A percentile compares a stretch with the other conserved stretches of the same genome.
These are phyloP conservation scores for Yamadazyma siamensis DNA, from an alignment of 1,139 yeast species.

Conservation along the genomic window DNA sequence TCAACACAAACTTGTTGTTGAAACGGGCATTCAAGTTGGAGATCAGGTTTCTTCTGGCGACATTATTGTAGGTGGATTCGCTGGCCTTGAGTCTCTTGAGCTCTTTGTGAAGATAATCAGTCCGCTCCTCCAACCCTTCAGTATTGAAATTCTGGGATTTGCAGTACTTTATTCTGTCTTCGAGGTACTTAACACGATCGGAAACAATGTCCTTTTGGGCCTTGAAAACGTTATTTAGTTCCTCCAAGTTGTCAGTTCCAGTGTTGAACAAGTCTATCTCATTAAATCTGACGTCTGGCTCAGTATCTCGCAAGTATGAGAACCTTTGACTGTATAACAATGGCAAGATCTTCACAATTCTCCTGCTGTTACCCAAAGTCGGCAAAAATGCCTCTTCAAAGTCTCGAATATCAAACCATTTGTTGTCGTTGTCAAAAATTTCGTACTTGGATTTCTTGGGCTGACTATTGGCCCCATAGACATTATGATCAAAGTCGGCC, in stretches of 20 bases:
- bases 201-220: slow-evolving; percentile 27
- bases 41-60: slow-evolving; percentile 11
- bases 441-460: slow-evolving; percentile 17
- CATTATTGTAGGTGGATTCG: slow-evolving; percentile 6
- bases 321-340: slow-evolving; percentile 36
- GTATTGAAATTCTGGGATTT: slow-evolving; percentile 10
- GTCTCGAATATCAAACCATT: slow-evolving; percentile 44
- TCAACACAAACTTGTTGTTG: slow-evolving; percentile 39
- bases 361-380: slow-evolving; percentile 19
- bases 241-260: slow-evolving; percentile 11
- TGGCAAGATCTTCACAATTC: slow-evolving; percentile 28
- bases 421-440: slow-evolving; percentile 31
- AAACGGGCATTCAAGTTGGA: slow-evolving; percentile 23
- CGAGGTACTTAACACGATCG: slow-evolving; percentile 27
- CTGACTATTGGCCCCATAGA: slow-evolving; percentile 16
- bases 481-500: slow-evolving; percentile 29
- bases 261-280: slow-evolving; percentile 13
- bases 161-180: slow-evolving; percentile 17
- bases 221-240: slow-evolving; percentile 21
- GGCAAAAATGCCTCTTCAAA: slow-evolving; percentile 39
- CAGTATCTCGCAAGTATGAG: slow-evolving; percentile 39
- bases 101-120: slow-evolving; percentile 22
- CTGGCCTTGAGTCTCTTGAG: slow-evolving; percentile 13
- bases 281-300: slow-evolving; percentile 14
- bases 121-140: slow-evolving; percentile 17